Evolutionary conservation across 345 rosid species (phyloP), one percentile per base, ranked within the genome.

Genomic region (Lepidium africanum): DNA sequence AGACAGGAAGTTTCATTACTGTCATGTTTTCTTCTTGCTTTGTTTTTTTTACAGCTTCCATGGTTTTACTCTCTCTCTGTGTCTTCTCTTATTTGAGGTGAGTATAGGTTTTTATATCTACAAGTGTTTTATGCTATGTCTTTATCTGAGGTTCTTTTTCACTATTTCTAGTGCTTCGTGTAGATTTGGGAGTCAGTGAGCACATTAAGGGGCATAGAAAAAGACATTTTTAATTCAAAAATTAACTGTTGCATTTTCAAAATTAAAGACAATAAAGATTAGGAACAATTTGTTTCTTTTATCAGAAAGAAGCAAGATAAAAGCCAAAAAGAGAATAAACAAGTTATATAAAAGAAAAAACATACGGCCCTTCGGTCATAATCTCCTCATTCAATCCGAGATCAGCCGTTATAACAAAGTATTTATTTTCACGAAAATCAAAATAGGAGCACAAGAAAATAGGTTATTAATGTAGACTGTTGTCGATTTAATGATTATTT

Each of bases 1-100:
- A 58, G 27, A 83, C 50, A 0, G 80, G 84, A 6, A 84, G 83
- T 65, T 70, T 84, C 69, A 83, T 77, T 42, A 65, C 40, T 17
- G 65, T 61, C 64, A 15, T 55, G 58, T 16, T 64, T 49, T 25
- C 81, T 57, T 68, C 80, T 61, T 78, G 58, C 8, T 77, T 65
- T 63, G 63, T 60, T 73, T 68, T 65, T 62, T 46, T 54, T 41
- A 72, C 74, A 50, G 76, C 74, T 15, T 59, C 81, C 90, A 82
- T 81, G 40, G 77, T 51, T 65, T 33, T 69, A 17, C 59, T 60
- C n/a, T 48, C 52, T 63, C 51, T 16, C 13, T 32, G 19, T 16
- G 25, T 52, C 63, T 33, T 19, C 43, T 66, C 67, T 66, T 53
- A 52, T 40, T 10, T 14, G 60, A 59, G 53, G 42, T 46, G 53